A percentile compares a stretch with the other conserved stretches of the same genome.
Evolutionary conservation across 1,284 basidiomycete species (phyloP).

Genomic region (Athelia psychrophila): DNA sequence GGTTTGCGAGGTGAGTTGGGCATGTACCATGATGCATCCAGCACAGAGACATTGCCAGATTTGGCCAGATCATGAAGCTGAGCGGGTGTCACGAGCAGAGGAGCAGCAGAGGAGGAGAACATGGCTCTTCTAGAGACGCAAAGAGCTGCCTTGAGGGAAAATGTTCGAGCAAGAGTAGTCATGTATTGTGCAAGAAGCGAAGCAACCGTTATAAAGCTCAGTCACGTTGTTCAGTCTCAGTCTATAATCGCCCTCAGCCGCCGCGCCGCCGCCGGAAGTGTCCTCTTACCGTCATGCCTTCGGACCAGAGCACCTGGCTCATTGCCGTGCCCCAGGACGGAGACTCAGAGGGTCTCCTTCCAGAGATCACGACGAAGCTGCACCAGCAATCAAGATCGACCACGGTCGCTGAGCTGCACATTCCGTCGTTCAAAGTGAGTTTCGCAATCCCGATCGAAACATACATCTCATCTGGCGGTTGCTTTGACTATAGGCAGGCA

Average conservation of each 20-base stretch:
- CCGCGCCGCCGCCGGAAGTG: no score
- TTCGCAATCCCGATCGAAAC: not conserved
- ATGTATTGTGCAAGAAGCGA: no score
- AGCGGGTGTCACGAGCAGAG: constrained; percentile 51
- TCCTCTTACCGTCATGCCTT: constrained; percentile 55
- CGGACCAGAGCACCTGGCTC: constrained; percentile 84
- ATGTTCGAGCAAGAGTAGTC: no score
- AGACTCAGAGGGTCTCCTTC: constrained; percentile 65
- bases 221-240: no score
- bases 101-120: constrained; percentile 34
- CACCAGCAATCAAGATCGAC: constrained; percentile 51
- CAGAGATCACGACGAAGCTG: constrained; percentile 61
- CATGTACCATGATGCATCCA: constrained; percentile 90
- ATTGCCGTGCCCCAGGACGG: constrained; percentile 74
- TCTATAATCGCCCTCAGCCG: no score
- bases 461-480: constrained; percentile 10
- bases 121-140: constrained; percentile 19
- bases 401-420: constrained; percentile 53
- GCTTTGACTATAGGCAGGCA: constrained; percentile 73
- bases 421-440: constrained; percentile 78
- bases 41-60: constrained; percentile 40
- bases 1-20: constrained; percentile 72
- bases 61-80: constrained; percentile 39
- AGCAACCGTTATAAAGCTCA: no score
- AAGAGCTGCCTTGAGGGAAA: not conserved